Base-by-base conservation (phyloP, 192 early-diverging fungal genomes). In the Mortierella alpina region DNA sequence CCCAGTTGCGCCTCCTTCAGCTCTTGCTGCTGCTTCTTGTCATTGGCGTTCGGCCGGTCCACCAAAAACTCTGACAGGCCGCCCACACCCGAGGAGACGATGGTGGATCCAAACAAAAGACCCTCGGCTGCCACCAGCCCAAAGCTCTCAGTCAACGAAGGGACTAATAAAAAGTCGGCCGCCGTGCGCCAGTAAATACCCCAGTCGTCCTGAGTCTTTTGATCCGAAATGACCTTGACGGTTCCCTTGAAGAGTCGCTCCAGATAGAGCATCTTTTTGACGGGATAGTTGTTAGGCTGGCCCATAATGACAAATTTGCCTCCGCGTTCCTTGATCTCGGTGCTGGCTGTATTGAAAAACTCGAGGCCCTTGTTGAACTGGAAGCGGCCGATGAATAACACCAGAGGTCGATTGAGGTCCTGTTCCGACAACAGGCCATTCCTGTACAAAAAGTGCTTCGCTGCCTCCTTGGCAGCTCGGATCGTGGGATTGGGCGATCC, bases 341-440 rank as follows among this genome's bases (percentile, higher is more conserved):
- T 14, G 20, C 67, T 56, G 7, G 86, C 86, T 1, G 61, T 64
- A 9, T 60, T 50, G 54, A 90, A 90, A 56, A 76, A 84, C 22
- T 84, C 86, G 11, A 87, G 72, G 0, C 88, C 88, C 67, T 90
- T 88, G 73, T 87, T 90, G 66, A 87, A 88, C 66, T 90, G 86
- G 68, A 90, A 88, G 12, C 86, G 81, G 20, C 88, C 88, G 41
- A 90, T 76, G 64, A 76, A 90, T 31, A 90, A 70, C 11, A 88
- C 81, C 7, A 90, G 48, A 5, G 84, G 84, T 18, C 82, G 61
- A 12, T 51, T 63, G 7, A 84, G 42, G 63, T 90, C 88, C 1
- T 81, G 42, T n/a, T 69, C 53, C 1, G 56, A 59, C 45, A 90
- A 68, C 1, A 84, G 20, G 1, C 74, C 79, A 8, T 84, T 72